Percentiles rank a stretch among this genome's conserved stretches.
Conservation (phyloP, 1,139 yeast species). For the Casaregolazyma suthepensis region DNA sequence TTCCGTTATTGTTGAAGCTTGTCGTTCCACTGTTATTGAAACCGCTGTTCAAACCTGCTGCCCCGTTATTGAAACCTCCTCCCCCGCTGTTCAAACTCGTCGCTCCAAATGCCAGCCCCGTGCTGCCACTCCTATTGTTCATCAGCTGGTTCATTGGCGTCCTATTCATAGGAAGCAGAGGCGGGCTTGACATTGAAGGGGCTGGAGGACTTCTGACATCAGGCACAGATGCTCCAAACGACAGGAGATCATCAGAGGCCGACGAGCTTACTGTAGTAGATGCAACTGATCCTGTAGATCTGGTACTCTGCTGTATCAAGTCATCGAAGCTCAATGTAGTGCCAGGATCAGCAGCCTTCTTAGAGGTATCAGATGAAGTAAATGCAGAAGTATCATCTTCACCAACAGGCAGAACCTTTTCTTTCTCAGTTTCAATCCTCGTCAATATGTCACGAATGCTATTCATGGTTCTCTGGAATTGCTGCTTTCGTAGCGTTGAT, state of each 20-base stretch:
- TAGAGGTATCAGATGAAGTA: background rate
- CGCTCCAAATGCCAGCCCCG: background rate
- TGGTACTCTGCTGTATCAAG: conserved; percentile 3
- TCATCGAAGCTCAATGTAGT: conserved; percentile 4
- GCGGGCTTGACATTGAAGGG: background rate
- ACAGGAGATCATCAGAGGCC: conserved; percentile 1
- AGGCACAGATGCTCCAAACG: background rate
- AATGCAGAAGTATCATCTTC: conserved; percentile 9
- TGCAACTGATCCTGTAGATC: background rate
- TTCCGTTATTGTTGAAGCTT: too few species aligned
- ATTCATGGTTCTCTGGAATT: conserved; percentile 36
- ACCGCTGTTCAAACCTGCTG: too few species aligned
- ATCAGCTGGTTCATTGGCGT: conserved; percentile 6
- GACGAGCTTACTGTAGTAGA: background rate
- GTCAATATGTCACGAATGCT: conserved; percentile 20
- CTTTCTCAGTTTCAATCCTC: conserved; percentile 24
- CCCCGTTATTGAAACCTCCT: too few species aligned
- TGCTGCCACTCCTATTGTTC: background rate
- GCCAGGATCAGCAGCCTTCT: background rate
- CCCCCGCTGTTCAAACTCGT: background rate
- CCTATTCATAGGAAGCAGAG: conserved; percentile 4
- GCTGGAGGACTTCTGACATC: background rate
- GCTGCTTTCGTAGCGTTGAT: conserved; percentile 37
- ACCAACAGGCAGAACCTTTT: conserved; percentile 19
- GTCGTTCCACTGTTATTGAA: too few species aligned